Conservation (phyloP, 2,329 filamentous ascomycete genomes). For the Epichloe coenophiala region DNA sequence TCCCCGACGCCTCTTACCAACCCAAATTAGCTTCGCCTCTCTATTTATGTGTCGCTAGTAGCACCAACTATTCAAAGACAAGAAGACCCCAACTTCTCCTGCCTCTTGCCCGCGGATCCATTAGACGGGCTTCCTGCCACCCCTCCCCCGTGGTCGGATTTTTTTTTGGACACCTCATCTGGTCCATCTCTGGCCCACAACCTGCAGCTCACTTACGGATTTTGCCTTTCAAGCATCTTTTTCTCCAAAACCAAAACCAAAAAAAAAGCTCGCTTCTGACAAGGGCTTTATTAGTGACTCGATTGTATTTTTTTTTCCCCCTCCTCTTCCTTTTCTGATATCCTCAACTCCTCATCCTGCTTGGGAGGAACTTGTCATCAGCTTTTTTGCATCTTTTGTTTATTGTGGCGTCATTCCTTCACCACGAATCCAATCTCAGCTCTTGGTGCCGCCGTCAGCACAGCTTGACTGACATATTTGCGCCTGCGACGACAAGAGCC, state of each 20-base stretch:
- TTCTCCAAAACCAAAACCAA: neutral
- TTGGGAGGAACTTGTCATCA: neutral
- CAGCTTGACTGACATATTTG: neutral
- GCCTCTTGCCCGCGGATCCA: neutral
- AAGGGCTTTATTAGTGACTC: neutral
- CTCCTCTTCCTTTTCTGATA: neutral
- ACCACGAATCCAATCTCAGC: neutral
- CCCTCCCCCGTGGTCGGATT: neutral
- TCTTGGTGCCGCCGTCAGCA: neutral
- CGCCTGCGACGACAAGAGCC: neutral
- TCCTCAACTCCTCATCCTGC: neutral
- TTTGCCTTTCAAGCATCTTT: neutral
- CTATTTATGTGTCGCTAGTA: neutral
- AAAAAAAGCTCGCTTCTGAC: neutral
- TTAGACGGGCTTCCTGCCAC: too few species aligned
- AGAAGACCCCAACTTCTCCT: neutral
- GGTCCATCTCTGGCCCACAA: neutral
- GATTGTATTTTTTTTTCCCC: neutral
- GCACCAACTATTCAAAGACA: neutral
- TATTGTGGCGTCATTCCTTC: neutral
- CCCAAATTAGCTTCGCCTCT: neutral
- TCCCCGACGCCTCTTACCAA: constrained; percentile 1
- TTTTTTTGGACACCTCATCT: neutral
- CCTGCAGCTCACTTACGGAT: neutral
- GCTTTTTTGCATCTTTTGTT: neutral